Evolutionary conservation across 106 monocot species (phyloP), one percentile per base, ranked within the genome.

Genomic region (Apostasia shenzhenica): DNA sequence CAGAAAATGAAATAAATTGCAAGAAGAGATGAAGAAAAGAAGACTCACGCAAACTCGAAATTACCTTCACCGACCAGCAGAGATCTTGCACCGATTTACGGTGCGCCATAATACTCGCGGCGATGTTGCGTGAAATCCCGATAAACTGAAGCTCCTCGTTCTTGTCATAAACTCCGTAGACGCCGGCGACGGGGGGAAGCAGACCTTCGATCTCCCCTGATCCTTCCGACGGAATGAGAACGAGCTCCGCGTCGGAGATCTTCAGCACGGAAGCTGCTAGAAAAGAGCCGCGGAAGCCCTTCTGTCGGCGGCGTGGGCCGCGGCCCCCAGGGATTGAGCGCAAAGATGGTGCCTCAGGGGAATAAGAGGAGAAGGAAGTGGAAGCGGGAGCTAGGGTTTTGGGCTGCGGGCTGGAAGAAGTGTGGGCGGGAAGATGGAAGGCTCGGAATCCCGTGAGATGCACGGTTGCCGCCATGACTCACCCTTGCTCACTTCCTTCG

Each of bases 71-170:
- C 2, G 87, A 86, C 67, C 59, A 59, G 74, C 95, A 97, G 40
- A 97, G 82, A 4, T 82, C 80, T 39, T 92, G 89, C n/a, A 84
- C 79, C 41, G 51, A 40, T 77, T 89, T 89, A 3, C 70, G 43
- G 66, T 97, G 95, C 1, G 59, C 57, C 4, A 57, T 78, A 60
- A 97, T 53, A 72, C 86, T 92, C 45, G 81, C 84, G 5, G 79
- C 87, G 14, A 93, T 57, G 72, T 87, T 90, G 7, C 97, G 81
- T 3, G 97, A 80, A 1, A 99, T 75, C 54, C 97, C 97, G 49
- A 99, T 64, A 77, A 93, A 99, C 83, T 99, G 97, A n/a, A 99
- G 87, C 14, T 76, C 87, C 3, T 81, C 97, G 12, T 72, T 68
- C 44, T 70, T 53, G 55, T 92, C 97, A 69, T 85, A 93, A 55